A percentile compares a stretch with the other conserved stretches of the same genome.
These are phyloP conservation scores for Endothia cerciana DNA, from an alignment of 2,329 filamentous ascomycete genomes.

Conservation along the genomic window DNA sequence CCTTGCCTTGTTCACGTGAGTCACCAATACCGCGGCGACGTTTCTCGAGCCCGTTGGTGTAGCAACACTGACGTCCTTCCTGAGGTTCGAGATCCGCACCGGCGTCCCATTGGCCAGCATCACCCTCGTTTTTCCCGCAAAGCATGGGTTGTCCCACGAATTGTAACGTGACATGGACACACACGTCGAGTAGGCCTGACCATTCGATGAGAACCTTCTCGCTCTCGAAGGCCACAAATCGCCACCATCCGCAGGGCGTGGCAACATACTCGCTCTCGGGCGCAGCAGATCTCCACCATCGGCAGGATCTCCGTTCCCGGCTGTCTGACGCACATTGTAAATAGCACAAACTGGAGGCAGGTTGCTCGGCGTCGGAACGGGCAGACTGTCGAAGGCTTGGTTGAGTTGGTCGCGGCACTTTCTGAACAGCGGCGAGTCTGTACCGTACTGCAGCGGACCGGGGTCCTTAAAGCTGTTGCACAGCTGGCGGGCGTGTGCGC, in stretches of 20 bases:
- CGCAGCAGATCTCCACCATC: conserved; percentile 24
- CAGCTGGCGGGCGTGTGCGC: conserved; percentile 59
- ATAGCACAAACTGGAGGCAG: neutral
- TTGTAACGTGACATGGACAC: conserved; percentile 52
- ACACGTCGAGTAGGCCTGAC: neutral
- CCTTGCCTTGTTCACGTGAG: conserved; percentile 42
- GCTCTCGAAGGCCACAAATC: conserved; percentile 31
- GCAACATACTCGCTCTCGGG: conserved; percentile 27
- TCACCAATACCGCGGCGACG: conserved; percentile 57
- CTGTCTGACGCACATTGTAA: neutral
- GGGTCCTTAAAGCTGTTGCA: conserved; percentile 67
- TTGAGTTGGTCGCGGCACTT: conserved; percentile 55
- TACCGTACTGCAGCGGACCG: conserved; percentile 59
- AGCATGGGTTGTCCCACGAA: conserved; percentile 50
- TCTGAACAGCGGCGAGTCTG: conserved; percentile 54
- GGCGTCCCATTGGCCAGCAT: conserved; percentile 45
- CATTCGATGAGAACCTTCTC: conserved; percentile 7
- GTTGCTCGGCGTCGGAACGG: conserved; percentile 47
- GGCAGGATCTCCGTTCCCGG: neutral
- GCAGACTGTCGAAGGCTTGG: conserved; percentile 51
- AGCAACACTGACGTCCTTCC: conserved; percentile 50
- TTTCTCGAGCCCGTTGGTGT: conserved; percentile 54
- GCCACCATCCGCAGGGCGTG: neutral
- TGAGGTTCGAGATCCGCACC: conserved; percentile 49
- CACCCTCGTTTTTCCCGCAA: conserved; percentile 54